These are phyloP conservation scores for Oryza longistaminata DNA, from an alignment of 176 grass and related monocot genomes.

Conservation along the genomic window DNA sequence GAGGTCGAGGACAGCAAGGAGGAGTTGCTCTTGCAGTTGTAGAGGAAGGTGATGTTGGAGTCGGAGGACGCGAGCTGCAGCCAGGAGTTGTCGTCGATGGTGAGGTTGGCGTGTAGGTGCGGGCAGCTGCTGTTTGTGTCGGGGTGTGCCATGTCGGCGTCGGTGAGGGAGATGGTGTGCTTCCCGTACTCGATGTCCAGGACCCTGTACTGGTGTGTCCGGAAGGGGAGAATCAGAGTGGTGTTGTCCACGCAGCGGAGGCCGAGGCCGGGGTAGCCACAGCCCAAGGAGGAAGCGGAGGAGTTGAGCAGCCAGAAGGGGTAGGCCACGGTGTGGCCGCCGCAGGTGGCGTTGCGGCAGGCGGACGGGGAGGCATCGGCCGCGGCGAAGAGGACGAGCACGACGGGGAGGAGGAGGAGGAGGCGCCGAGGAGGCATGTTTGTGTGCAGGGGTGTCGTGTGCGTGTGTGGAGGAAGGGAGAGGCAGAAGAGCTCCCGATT, in stretches of 20 bases:
- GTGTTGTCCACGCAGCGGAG: constrained; percentile 42
- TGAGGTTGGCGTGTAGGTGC: constrained; percentile 43
- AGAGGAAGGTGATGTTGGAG: constrained; percentile 52
- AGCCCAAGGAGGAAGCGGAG: background rate
- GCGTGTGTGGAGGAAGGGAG: background rate
- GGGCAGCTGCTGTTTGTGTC: constrained; percentile 16
- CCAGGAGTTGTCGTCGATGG: constrained; percentile 1
- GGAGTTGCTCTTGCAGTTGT: constrained; percentile 34
- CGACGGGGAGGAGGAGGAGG: constrained; percentile 14
- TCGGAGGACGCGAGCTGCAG: background rate
- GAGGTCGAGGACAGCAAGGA: background rate
- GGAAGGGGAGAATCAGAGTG: constrained; percentile 35
- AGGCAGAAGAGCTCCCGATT: background rate
- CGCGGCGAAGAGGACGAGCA: background rate
- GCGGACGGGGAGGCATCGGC: background rate
- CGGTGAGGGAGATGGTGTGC: constrained; percentile 34
- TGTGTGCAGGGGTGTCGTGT: no score
- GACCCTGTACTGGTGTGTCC: constrained; percentile 41
- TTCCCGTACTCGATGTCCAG: background rate
- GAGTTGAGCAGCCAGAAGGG: constrained; percentile 49
- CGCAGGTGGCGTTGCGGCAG: constrained; percentile 41
- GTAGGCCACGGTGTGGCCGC: constrained; percentile 51
- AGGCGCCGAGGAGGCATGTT: background rate
- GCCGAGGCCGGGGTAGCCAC: constrained; percentile 48
- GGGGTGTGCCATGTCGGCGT: background rate